A percentile compares a stretch with the other conserved stretches of the same genome.
Evolutionary conservation across 2,329 filamentous ascomycete species (phyloP).

Genomic region (Colletotrichum magnum): DNA sequence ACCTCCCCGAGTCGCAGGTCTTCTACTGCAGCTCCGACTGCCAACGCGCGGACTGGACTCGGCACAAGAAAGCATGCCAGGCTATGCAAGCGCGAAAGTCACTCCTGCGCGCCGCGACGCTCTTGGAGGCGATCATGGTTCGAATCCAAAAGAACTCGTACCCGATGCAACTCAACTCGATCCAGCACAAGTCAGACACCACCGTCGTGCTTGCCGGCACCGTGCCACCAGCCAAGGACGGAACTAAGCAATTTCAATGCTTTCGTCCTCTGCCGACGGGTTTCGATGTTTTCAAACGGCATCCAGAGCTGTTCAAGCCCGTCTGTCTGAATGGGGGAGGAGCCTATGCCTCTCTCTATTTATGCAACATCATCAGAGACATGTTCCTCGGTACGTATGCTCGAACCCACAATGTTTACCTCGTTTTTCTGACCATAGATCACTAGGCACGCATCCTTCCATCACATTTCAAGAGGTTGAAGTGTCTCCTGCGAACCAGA

Average conservation of each 20-base stretch:
- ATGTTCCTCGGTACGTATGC: neutral
- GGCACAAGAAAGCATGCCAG: neutral
- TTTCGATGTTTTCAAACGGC: neutral
- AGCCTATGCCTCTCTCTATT: neutral
- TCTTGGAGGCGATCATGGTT: neutral
- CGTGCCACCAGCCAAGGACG: neutral
- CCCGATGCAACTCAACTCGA: neutral
- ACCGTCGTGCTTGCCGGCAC: neutral
- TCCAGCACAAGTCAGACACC: neutral
- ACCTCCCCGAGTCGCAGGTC: neutral
- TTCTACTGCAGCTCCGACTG: neutral
- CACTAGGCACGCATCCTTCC: neutral
- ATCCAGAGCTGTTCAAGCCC: neutral
- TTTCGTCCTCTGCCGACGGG: neutral
- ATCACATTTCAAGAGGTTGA: neutral
- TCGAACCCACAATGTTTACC: neutral
- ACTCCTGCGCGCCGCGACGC: neutral
- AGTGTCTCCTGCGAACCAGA: neutral
- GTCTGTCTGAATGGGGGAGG: neutral
- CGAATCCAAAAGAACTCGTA: neutral
- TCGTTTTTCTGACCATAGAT: neutral
- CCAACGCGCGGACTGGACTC: neutral
- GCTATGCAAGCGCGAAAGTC: neutral
- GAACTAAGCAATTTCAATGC: rapidly evolving
- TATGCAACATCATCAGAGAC: neutral